Base-by-base conservation (phyloP, 2,329 filamentous ascomycete genomes). In the Berkeleyomyces rouxiae region DNA sequence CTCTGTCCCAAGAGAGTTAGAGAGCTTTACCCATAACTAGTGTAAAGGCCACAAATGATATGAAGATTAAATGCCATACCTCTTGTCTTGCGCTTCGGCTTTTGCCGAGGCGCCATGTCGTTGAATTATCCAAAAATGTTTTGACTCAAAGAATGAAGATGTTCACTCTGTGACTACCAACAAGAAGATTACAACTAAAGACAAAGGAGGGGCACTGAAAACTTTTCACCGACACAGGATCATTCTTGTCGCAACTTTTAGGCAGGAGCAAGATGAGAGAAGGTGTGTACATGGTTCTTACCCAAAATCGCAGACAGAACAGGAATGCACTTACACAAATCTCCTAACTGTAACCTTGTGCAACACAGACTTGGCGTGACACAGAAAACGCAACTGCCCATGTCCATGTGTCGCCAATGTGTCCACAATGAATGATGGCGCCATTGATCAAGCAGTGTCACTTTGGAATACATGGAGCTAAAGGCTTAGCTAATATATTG, bases 71-170 rank as follows among this genome's bases (percentile, higher is more conserved):
- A 57, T 7, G 10, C 10, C 36, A 33, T 61, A 61, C 62, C 62
- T 33, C 33, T 44, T 9, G 58, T 64, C 39, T 61, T 64, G 11
- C 58, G 47, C 39, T 61, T 61, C 9, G 62, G 62, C 40, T 42
- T 61, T 43, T 64, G 62, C 33, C 46, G 53, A 40, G 62, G 51
- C 36, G 59, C 49, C 62, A 64, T 64, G 9, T 10, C 58, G 13
- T 31, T n/a, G n/a, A 39, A 31, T 11, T 42, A 55, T 33, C 4
- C 40, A 39, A 58, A 33, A 39, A 23, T 47, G 16, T 42, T 5
- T 13, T 7, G 13, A n/a, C n/a, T 23, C 16, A 31, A n/a, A 51
- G 46, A 51, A 31, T 31, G 33, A 31, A 7, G 10, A 33, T 53
- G 51, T 39, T 46, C 43, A 46, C 16, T 46, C 13, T n/a, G 43